Evolutionary conservation across 2,329 filamentous ascomycete species (phyloP), one percentile per base, ranked within the genome.

Genomic region (Epichloe brachyelytri): DNA sequence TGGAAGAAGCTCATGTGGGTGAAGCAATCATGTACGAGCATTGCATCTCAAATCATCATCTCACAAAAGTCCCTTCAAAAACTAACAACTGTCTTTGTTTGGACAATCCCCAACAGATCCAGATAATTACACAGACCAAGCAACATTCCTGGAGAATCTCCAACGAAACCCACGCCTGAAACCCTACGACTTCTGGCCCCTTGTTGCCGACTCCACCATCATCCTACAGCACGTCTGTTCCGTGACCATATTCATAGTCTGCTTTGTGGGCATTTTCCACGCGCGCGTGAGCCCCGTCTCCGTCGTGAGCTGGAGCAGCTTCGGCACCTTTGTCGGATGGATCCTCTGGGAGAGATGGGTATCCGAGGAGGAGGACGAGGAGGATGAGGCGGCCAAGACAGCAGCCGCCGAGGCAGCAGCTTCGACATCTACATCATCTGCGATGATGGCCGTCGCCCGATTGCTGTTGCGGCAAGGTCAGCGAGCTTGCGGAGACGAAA

Each of bases 1-100:
- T 97, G 91, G 87, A 95, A 94, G 76, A 97, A 97, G 72, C 71
- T 98, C 57, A 78, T 98, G 51, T 98, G 93, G 93, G 90, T 98
- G 63, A 95, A 95, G 70, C 93, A 97, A 66, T 87, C 86, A 36
- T 95, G 86, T 90, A 72, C 57, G 82, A 34, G 38, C 26, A 30
- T 45, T 34, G 12, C 34, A 14, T 46, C 15, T 14, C 17, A 44
- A n/a, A 44, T 12, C 20, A 44, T n/a, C n/a, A 30, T 30, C 8
- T 10, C 26, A 30, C 26, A 30, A 30, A 30, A 10, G 8, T 30
- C 11, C 26, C 8, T 3, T 30, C 26, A 7, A 47, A 40, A 39
- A 14, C 22, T 47, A 14, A 43, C 26, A 36, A 26, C 7, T 10
- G 11, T 46, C 7, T 14, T 20, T 26, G 12, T 12, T 46, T 22